Percentiles rank a stretch among this genome's conserved stretches.
These are phyloP conservation scores for Pachysandra terminalis DNA, from an alignment of 164 flowering plant genomes.

Conservation along the genomic window DNA sequence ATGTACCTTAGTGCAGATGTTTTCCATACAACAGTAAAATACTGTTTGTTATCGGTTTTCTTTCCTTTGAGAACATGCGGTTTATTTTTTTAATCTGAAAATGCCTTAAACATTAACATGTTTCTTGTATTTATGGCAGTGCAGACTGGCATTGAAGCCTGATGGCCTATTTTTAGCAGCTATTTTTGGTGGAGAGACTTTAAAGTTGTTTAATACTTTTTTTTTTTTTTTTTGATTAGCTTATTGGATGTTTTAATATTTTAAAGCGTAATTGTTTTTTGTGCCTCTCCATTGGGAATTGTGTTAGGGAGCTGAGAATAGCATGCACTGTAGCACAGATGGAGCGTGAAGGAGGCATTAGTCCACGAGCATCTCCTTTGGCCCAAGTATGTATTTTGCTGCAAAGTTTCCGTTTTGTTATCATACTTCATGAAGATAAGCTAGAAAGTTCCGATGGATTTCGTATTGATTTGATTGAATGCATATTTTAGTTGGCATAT, in stretches of 20 bases:
- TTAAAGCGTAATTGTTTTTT: background rate
- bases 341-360: slow-evolving; percentile 99
- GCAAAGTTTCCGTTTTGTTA: background rate
- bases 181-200: slow-evolving; percentile 96
- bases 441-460: background rate
- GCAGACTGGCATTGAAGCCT: slow-evolving; percentile 87
- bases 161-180: slow-evolving; percentile 96
- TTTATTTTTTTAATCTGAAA: background rate
- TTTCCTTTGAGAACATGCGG: background rate
- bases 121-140: slow-evolving; percentile 45
- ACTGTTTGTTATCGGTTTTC: background rate
- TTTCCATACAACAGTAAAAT: background rate
- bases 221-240: background rate
- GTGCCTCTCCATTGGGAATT: slow-evolving; percentile 12
- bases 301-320: slow-evolving; percentile 73
- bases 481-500: too few relatives aligned
- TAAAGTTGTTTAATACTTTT: slow-evolving; percentile 45
- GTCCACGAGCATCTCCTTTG: slow-evolving; percentile 90
- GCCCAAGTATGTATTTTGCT: slow-evolving; percentile 61
- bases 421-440: background rate
- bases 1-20: background rate
- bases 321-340: slow-evolving; percentile 94
- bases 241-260: background rate
- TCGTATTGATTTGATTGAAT: background rate
- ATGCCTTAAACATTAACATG: slow-evolving; percentile 8